Base-by-base conservation (phyloP, 1,284 basidiomycete species). In the Ustilago vetiveriae region DNA sequence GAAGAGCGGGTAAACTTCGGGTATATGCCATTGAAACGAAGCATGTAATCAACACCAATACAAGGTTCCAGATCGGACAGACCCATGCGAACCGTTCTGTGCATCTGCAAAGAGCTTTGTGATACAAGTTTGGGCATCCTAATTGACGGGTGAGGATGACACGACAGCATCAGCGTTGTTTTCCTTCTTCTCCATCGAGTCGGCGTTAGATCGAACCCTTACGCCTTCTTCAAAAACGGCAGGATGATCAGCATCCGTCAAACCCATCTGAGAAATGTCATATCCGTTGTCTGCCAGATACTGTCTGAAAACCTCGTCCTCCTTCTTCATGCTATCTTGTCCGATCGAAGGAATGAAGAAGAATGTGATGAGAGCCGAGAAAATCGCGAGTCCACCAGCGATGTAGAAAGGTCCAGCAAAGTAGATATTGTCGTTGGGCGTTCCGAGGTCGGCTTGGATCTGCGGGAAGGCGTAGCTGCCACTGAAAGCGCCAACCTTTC, bases 241-340 rank as follows among this genome's bases (percentile, higher is more conserved):
- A 13, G 58, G 54, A 16, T 54, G 32, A 24, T 68, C 45, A 6
- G 36, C 30, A 24, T 68, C 58, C n/a, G 53, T 3, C 27, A 67
- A 35, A 22, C 79, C 79, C 51, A 81, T 66, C 48, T 70, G 50
- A 19, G 58, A 63, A 16, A 78, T 47, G 47, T 80, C 78, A 47
- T 74, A 81, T 37, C 76, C 76, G 32, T 80, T 74, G 21, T 67
- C 69, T 10, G 39, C 24, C 10, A 73, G 63, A 38, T 60, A 62
- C 32, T 48, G 30, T 81, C 85, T 49, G 77, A 89, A 89, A 69
- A 82, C 83, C 35, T 79, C 83, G 82, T 94, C 92, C 83, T 94
- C 92, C 41, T 87, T 85, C 21, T 83, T 83, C 90, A 94, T 93
- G 36, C 90, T 89, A 71, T 95, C 91, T 27, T 88, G 86, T 17